A percentile compares a stretch with the other conserved stretches of the same genome.
Conservation (phyloP, 345 rosid genomes). For the Gossypium thurberi region DNA sequence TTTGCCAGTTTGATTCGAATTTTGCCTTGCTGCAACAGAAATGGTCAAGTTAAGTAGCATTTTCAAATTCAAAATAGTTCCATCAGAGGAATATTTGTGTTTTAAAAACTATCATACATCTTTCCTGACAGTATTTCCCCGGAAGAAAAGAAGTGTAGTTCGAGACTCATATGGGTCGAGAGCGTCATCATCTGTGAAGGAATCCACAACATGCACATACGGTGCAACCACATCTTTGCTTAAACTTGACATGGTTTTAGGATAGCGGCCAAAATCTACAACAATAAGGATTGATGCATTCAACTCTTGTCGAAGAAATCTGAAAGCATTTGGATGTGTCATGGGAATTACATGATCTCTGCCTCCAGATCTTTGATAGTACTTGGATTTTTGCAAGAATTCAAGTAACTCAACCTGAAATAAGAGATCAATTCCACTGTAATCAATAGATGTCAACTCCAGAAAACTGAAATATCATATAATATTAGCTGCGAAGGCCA, state of each 20-base stretch:
- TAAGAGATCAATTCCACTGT: slow-evolving; percentile 13
- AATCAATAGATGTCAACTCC: not conserved
- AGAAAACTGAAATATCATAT: not conserved
- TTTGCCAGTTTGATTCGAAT: slow-evolving; percentile 69
- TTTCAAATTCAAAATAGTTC: slow-evolving; percentile 7
- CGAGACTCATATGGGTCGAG: slow-evolving; percentile 68
- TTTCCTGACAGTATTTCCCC: slow-evolving; percentile 87
- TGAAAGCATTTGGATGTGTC: slow-evolving; percentile 99
- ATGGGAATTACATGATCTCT: slow-evolving; percentile 94
- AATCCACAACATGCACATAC: slow-evolving; percentile 84
- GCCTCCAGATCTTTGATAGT: slow-evolving; percentile 91
- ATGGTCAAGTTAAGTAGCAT: slow-evolving; percentile 3
- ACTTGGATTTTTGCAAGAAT: slow-evolving; percentile 54
- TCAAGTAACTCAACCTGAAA: slow-evolving; percentile 74
- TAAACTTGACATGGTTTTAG: slow-evolving; percentile 59
- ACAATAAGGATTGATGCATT: slow-evolving; percentile 84
- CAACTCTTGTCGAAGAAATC: slow-evolving; percentile 77
- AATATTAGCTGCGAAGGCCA: not conserved
- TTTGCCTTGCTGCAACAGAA: slow-evolving; percentile 61
- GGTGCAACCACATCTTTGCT: slow-evolving; percentile 91
- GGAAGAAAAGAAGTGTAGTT: slow-evolving; percentile 73
- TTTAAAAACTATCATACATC: slow-evolving; percentile 41
- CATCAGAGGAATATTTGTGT: not conserved
- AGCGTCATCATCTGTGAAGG: slow-evolving; percentile 45
- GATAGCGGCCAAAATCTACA: slow-evolving; percentile 85